Base-by-base conservation (phyloP, 345 rosid species). In the Boechera stricta region DNA sequence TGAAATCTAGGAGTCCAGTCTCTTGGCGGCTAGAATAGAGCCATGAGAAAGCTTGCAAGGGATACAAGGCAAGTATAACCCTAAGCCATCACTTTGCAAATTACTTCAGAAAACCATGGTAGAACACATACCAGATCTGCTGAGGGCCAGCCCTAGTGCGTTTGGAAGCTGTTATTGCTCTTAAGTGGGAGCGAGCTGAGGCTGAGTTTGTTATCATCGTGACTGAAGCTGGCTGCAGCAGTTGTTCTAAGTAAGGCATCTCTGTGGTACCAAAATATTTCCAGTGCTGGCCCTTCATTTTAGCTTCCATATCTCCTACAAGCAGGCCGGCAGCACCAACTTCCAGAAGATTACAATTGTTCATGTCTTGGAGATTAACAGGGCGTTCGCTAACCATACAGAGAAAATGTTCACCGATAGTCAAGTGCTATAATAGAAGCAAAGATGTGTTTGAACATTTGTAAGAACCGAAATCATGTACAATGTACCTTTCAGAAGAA, bases 251-350 rank as follows among this genome's bases (percentile, higher is more conserved):
- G 82, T 85, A 93, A 58, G 99, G 99, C 96, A 91, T 86, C 81
- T 91, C 96, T 74, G 88, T 72, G 75, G 94, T 91, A 64, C 98
- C 97, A 73, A 92, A 87, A 86, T 85, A 87, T 83, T 89, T 93
- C 97, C 98, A 91, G 64, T 89, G 93, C 72, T 90, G 92, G 69
- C 96, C 93, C 80, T 88, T 93, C 94, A 87, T 86, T 85, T 90
- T 93, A 49, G 96, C 87, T 83, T 93, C 96, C 93, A 93, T 86
- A 73, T 96, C 97, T 64, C 94, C 98, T 42, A 93, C 91, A 74
- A 96, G 94, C 35, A 96, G 83, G 61, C 98, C 94, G 11, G 98
- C 97, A 28, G 99, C 99, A 73, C 99, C 99, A 77, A 91, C 86
- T 84, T 96, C 97, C 63, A 93, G 81, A 77, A 96, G 87, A 81